Evolutionary conservation across 768 basidiomycete species (phyloP), one percentile per base, ranked within the genome.

Genomic region (Hirschioporus abietinus): DNA sequence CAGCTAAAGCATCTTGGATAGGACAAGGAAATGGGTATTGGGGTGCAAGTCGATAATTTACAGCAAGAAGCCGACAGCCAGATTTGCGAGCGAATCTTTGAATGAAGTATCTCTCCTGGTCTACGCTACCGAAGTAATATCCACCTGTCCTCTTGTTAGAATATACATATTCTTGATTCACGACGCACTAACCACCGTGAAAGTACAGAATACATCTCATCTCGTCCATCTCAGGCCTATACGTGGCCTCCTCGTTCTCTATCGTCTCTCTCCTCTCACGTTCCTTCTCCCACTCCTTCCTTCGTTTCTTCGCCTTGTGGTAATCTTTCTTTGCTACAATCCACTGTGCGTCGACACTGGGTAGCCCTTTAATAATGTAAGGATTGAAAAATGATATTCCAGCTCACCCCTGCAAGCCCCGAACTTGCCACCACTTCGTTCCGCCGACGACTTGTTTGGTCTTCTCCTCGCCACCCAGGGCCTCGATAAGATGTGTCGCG

Each of bases 21-120:
- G 90, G 93, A 70, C 93, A 94, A 17, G 96, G 96, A 74, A 97
- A 98, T 1, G 96, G 96, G 71, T 96, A 99, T 77, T 98, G 96
- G 0, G 96, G 96, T 17, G 96, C 91, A n/a, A 96, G 85, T 52
- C 91, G 85, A 72, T 93, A 93, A 69, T 91, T 90, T 65, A 93
- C 72, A 88, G 89, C 86, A 71, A 96, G 93, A 15, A 93, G 91
- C 62, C 96, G 86, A 1, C 96, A 96, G 67, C 89, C 93, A 75
- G 94, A 94, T 78, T 98, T 99, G 58, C 95, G 86, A 7, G 96
- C 96, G 72, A 88, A 86, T 25, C 95, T 85, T 74, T 93, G 91
- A 60, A 93, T 88, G 70, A 86, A 86, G 64, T 91, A 86, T 72
- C 88, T 89, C 73, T 91, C 89, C 72, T 90, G 90, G 72, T 92